Base-by-base conservation (phyloP, 768 basidiomycete genomes). In the Auricularia auricula-judae region DNA sequence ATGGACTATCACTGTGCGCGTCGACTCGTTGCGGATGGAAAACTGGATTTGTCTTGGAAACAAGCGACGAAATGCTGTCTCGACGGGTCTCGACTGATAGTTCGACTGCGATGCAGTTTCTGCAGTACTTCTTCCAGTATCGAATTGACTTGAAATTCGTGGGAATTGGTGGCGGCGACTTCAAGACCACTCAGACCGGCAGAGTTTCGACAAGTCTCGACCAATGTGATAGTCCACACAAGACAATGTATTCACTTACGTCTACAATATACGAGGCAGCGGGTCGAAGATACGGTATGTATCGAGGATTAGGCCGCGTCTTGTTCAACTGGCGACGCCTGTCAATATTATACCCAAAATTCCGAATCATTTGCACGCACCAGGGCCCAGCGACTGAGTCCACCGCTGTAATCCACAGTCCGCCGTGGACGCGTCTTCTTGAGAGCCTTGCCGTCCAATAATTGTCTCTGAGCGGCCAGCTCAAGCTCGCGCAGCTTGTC, bases 331-430 rank as follows among this genome's bases (percentile, higher is more conserved):
- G 65, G 8, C 47, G 3, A 16, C 5, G 14, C 18, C 5, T 51
- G 29, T 59, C 56, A 34, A 36, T 59, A 33, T 4, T 51, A 12
- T 51, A 8, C 8, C 47, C 5, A 33, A 7, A 21, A 59, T 42
- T 42, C 1, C 8, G 12, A 8, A 2, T 5, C 2, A 29, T 35
- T 59, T 8, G 7, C 56, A 77, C 86, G 65, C 72, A 97, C 94
- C 77, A 93, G 73, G 63, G 81, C 75, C 93, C 91, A 97, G 67
- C 93, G 81, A 16, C 88, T 90, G 76, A 96, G 80, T 1, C 87
- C 86, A 35, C 93, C 94, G 68, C 89, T 88, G 70, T 94, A 98
- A 75, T 98, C 97, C 12, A 98, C 95, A 21, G 97, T 98, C 76
- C 93, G 78, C 63, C 95, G 78, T 23, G 97, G 94, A 66, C 93